Conservation (phyloP, 495 filamentous ascomycete genomes). For the Parachaetomium inaequale region DNA sequence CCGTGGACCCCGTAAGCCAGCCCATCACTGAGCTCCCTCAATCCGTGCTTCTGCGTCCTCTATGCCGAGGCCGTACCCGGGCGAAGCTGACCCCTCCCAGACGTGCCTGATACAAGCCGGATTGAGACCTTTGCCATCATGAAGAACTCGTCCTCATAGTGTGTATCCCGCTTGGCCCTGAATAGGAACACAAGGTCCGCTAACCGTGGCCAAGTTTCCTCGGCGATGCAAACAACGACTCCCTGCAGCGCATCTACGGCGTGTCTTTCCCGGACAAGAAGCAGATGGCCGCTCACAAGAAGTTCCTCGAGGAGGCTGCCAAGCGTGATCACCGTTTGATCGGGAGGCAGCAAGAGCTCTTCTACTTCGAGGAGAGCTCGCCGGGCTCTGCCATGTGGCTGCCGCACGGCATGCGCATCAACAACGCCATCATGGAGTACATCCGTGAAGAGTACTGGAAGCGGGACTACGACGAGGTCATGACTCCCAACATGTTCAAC, state of each 20-base stretch:
- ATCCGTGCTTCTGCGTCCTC: neutral
- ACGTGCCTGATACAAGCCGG: slow-evolving; percentile 88
- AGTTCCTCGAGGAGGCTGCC: slow-evolving; percentile 91
- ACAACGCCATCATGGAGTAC: slow-evolving; percentile 79
- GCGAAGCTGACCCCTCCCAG: neutral
- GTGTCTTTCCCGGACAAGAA: slow-evolving; percentile 98
- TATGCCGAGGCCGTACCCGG: neutral
- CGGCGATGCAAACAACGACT: slow-evolving; percentile 87
- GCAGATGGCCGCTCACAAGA: slow-evolving; percentile 80
- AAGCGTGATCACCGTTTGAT: slow-evolving; percentile 91
- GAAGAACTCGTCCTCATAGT: slow-evolving; percentile 87
- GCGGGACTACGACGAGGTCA: slow-evolving; percentile 90
- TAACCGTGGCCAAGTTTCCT: slow-evolving; percentile 55
- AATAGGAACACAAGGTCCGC: no score
- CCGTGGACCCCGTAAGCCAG: slow-evolving; percentile 51
- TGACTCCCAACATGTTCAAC: slow-evolving; percentile 95
- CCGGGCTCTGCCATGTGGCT: slow-evolving; percentile 92
- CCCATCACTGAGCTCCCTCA: no score
- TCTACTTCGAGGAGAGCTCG: slow-evolving; percentile 90
- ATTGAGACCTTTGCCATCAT: slow-evolving; percentile 93
- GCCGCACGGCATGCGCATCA: slow-evolving; percentile 87
- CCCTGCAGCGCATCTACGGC: slow-evolving; percentile 91
- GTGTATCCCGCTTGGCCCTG: neutral
- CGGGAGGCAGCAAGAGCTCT: slow-evolving; percentile 91
- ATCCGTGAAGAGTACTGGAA: slow-evolving; percentile 86